Evolutionary conservation across 2,329 filamentous ascomycete species (phyloP).

Genomic region (Myriosclerotinia scirpicola): DNA sequence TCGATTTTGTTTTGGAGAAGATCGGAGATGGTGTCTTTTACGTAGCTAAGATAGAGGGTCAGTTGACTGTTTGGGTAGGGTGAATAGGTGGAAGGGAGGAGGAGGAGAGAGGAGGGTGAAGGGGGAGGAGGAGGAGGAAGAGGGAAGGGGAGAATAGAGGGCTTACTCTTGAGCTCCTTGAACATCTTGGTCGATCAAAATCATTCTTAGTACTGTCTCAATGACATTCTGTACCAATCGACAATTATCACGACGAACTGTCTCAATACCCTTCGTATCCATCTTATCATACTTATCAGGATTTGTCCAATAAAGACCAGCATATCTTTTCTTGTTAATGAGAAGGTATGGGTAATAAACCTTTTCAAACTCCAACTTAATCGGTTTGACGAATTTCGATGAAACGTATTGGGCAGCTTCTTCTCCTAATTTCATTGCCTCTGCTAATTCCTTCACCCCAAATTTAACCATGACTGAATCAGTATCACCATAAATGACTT

Average conservation of each 20-base stretch:
- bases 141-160: too few species aligned
- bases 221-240: slow-evolving; percentile 94
- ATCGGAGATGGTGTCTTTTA: slow-evolving; percentile 94
- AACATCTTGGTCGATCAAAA: slow-evolving; percentile 89
- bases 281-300: slow-evolving; percentile 97
- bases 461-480: slow-evolving; percentile 99
- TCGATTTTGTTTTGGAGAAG: slow-evolving; percentile 96
- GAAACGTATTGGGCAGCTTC: slow-evolving; percentile 89
- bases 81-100: too few species aligned
- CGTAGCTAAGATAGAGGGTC: slow-evolving; percentile 53
- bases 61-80: too few species aligned
- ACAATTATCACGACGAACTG: slow-evolving; percentile 95
- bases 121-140: too few species aligned
- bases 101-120: too few species aligned
- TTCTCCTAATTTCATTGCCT: slow-evolving; percentile 93
- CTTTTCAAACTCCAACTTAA: slow-evolving; percentile 99
- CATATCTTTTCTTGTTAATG: slow-evolving; percentile 99
- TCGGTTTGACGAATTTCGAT: slow-evolving; percentile 89
- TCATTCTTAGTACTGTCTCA: slow-evolving; percentile 92
- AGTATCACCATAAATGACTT: slow-evolving; percentile 98
- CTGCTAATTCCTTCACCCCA: slow-evolving; percentile 79
- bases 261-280: slow-evolving; percentile 99
- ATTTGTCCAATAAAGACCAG: slow-evolving; percentile 96
- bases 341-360: slow-evolving; percentile 97
- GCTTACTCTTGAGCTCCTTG: slow-evolving; percentile 89